These are phyloP conservation scores for Candida arabinofermentans DNA, from an alignment of 805 yeast genomes.

Conservation along the genomic window DNA sequence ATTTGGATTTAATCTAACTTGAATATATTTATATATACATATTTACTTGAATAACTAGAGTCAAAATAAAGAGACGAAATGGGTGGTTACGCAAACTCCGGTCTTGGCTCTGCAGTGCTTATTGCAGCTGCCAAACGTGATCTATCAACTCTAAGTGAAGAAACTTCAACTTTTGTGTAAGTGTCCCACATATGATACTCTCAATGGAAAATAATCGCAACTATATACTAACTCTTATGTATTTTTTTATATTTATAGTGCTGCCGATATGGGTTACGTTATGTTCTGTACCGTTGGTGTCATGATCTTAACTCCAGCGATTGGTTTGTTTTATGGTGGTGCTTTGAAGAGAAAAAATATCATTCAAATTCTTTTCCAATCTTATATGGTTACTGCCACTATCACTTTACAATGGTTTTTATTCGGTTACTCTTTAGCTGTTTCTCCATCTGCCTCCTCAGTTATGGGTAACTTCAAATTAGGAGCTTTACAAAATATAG, in stretches of 20 bases:
- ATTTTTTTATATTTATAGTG: too few species aligned
- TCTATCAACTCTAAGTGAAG: slow-evolving; percentile 29
- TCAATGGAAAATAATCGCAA: neutral
- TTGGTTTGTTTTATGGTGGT: slow-evolving; percentile 44
- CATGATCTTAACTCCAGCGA: slow-evolving; percentile 42
- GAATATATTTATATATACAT: neutral
- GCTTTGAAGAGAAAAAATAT: slow-evolving; percentile 38
- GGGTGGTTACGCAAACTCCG: slow-evolving; percentile 32
- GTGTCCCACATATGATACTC: neutral
- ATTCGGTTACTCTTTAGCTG: slow-evolving; percentile 43
- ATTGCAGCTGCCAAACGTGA: slow-evolving; percentile 21
- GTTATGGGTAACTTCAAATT: slow-evolving; percentile 34
- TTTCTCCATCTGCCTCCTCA: slow-evolving; percentile 30
- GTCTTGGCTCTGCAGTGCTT: slow-evolving; percentile 28
- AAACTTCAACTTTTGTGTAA: slow-evolving; percentile 29
- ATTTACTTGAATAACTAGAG: neutral
- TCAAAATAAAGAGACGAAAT: slow-evolving; percentile 1
- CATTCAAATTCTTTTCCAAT: slow-evolving; percentile 41
- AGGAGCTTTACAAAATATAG: slow-evolving; percentile 38
- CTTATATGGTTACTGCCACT: slow-evolving; percentile 37
- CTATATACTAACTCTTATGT: too few species aligned
- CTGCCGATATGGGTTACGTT: slow-evolving; percentile 49
- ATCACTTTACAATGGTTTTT: slow-evolving; percentile 41
- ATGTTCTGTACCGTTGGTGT: slow-evolving; percentile 46
- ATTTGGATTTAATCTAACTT: too few species aligned